These are phyloP conservation scores for Wickerhamiella bombiphila DNA, from an alignment of 805 yeast genomes.

Conservation along the genomic window DNA sequence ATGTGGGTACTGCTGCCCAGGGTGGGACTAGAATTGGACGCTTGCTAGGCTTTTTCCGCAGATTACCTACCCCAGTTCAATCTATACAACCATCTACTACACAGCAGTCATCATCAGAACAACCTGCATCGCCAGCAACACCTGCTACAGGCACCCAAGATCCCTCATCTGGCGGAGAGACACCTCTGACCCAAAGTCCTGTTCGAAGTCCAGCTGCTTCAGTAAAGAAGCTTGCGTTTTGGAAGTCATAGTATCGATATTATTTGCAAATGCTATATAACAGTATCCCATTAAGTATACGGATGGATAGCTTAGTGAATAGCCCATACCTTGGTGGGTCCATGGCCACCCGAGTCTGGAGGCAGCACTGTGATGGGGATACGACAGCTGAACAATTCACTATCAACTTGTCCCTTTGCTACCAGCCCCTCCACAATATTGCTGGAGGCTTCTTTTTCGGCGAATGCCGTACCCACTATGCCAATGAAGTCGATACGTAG, in stretches of 20 bases:
- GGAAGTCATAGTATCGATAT: background rate
- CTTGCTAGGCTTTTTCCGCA: conserved; percentile 1
- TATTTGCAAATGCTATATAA: background rate
- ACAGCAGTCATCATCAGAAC: too few relatives aligned
- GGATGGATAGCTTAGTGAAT: conserved; percentile 1
- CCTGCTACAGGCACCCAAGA: too few relatives aligned
- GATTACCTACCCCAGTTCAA: background rate
- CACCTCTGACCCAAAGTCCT: too few relatives aligned
- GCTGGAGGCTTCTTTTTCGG: conserved; percentile 5
- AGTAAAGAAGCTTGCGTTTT: conserved; percentile 1
- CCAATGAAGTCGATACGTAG: conserved; percentile 16
- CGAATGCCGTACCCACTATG: conserved; percentile 12
- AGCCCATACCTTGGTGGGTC: conserved; percentile 13
- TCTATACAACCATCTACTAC: too few relatives aligned
- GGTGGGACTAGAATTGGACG: background rate
- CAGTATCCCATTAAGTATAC: background rate
- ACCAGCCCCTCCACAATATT: conserved; percentile 8
- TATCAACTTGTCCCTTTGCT: conserved; percentile 16
- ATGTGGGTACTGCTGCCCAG: conserved; percentile 5
- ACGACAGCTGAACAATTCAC: conserved; percentile 13
- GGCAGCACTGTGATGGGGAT: conserved; percentile 17
- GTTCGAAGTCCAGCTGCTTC: too few relatives aligned
- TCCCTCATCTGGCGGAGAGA: too few relatives aligned
- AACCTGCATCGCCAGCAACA: too few relatives aligned
- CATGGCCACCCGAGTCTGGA: conserved; percentile 11